Percentiles rank a stretch among this genome's conserved stretches.
Evolutionary conservation across 176 grass and related monocot species (phyloP).

Genomic region (Triticum aestivum): IWGSC_CS_RefSeq_v2.1 NC_057801.1:601238664-601239163

Average conservation of each 20-base stretch:
- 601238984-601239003: background rate
- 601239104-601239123: background rate
- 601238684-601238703: background rate
- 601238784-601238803: constrained; percentile 55
- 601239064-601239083: background rate
- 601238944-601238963: background rate
- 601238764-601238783: constrained; percentile 67
- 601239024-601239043: background rate
- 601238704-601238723: constrained; percentile 52
- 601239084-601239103: background rate
- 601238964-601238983: background rate
- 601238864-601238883: constrained; percentile 74
- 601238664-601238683: background rate
- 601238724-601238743: constrained; percentile 61
- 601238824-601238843: constrained; percentile 30
- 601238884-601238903: constrained; percentile 74
- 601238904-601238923: constrained; percentile 62
- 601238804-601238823: constrained; percentile 49
- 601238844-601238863: constrained; percentile 38
- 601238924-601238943: constrained; percentile 10
- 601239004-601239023: background rate
- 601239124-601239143: background rate
- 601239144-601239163: background rate
- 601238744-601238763: constrained; percentile 69
- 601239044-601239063: background rate